Conservation (phyloP, 768 basidiomycete genomes). For the Tylopilus felleus region DNA sequence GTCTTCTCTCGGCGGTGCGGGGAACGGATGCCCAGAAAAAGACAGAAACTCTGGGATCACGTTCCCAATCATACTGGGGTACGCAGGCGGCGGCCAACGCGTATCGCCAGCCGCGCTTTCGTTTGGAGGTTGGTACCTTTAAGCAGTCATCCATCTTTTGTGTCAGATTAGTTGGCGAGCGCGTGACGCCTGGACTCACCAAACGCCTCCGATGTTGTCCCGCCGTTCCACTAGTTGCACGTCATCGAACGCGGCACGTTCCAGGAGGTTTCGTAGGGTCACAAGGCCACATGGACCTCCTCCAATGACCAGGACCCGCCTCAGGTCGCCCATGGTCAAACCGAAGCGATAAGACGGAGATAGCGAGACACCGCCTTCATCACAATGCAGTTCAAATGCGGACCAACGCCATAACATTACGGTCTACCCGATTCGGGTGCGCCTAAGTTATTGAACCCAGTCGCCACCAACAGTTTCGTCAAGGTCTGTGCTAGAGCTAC, state of each 20-base stretch:
- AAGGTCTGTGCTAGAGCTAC: background rate
- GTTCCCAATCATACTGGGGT: constrained; percentile 48
- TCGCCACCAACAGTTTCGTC: background rate
- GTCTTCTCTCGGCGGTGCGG: constrained; percentile 14
- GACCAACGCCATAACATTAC: background rate
- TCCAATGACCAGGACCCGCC: constrained; percentile 41
- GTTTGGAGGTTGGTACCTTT: constrained; percentile 16
- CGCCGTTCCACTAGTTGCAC: constrained; percentile 46
- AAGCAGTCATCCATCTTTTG: background rate
- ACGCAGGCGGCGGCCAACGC: constrained; percentile 47
- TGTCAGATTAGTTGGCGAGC: background rate
- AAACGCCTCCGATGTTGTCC: constrained; percentile 48
- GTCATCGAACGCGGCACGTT: constrained; percentile 38
- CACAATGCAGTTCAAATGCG: background rate
- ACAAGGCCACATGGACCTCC: constrained; percentile 49
- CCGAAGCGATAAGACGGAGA: background rate
- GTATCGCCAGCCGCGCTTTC: background rate
- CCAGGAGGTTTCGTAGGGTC: constrained; percentile 45
- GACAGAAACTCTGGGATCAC: constrained; percentile 42
- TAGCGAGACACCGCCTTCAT: constrained; percentile 6
- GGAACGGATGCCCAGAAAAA: constrained; percentile 32
- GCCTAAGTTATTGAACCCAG: background rate
- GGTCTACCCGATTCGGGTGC: background rate
- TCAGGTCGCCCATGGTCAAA: constrained; percentile 2
- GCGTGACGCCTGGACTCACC: constrained; percentile 31